Evolutionary conservation across 176 grass and related monocot genomes (phyloP).

Genomic region (Musa itinerans): DNA sequence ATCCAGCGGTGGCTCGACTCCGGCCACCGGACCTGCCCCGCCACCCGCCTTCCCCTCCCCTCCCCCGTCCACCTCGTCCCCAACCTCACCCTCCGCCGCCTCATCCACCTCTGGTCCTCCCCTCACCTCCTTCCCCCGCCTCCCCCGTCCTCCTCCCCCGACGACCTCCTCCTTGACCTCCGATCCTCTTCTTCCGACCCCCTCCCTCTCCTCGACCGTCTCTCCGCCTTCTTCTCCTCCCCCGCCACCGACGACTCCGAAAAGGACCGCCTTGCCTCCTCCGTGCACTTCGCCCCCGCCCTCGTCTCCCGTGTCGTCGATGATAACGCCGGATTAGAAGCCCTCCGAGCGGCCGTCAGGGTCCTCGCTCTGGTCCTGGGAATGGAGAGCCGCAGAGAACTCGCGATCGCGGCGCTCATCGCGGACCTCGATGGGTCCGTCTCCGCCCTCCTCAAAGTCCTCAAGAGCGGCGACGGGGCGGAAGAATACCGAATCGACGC

Average conservation of each 20-base stretch:
- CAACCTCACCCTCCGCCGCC: slow-evolving; percentile 24
- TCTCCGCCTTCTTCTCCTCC: slow-evolving; percentile 38
- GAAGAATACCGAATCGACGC: slow-evolving; percentile 29
- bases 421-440: slow-evolving; percentile 27
- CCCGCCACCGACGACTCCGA: slow-evolving; percentile 1
- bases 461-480: slow-evolving; percentile 9
- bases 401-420: slow-evolving; percentile 26
- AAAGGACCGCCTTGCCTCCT: slow-evolving; percentile 29
- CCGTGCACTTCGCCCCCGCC: slow-evolving; percentile 30
- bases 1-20: slow-evolving; percentile 90
- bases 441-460: slow-evolving; percentile 34
- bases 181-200: slow-evolving; percentile 27
- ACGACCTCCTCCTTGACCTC: slow-evolving; percentile 29
- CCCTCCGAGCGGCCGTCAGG: slow-evolving; percentile 29
- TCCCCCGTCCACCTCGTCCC: slow-evolving; percentile 58
- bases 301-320: slow-evolving; percentile 15
- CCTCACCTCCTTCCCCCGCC: slow-evolving; percentile 14
- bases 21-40: slow-evolving; percentile 80
- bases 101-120: slow-evolving; percentile 7
- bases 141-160: slow-evolving; percentile 44
- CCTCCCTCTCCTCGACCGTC: slow-evolving; percentile 37
- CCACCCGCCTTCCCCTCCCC: slow-evolving; percentile 63
- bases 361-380: slow-evolving; percentile 38
- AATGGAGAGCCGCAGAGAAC: slow-evolving; percentile 38
- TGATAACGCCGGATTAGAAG: slow-evolving; percentile 6